Percentiles rank a stretch among this genome's conserved stretches.
phyloP scores from a whole-genome alignment of 1,284 basidiomycete genomes.

The Austropuccinia psidii region DNA sequence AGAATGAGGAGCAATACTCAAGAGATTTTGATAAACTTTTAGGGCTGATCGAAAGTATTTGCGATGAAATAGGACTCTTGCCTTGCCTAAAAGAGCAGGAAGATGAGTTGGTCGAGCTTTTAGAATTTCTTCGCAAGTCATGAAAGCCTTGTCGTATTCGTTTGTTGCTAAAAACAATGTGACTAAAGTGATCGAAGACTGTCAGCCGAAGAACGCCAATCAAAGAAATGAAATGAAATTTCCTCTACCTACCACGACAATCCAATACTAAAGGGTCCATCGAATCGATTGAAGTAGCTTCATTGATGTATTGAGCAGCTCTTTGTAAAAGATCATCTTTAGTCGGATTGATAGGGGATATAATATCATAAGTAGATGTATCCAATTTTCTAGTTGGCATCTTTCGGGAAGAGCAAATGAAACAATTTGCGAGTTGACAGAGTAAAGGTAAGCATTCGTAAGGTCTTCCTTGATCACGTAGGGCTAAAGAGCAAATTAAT shows the following conservation, averaged over 20 bases:
- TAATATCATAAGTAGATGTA: slow-evolving; percentile 3
- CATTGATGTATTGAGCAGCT: slow-evolving; percentile 12
- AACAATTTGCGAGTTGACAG: slow-evolving; percentile 18
- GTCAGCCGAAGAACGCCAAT: background rate
- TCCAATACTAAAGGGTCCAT: slow-evolving; percentile 25
- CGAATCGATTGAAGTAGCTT: slow-evolving; percentile 18
- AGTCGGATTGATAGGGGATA: background rate
- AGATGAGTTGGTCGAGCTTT: slow-evolving; percentile 58
- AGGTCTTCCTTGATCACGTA: slow-evolving; percentile 17
- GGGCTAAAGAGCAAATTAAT: slow-evolving; percentile 5
- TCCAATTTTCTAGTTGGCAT: slow-evolving; percentile 13
- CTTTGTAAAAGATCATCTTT: background rate
- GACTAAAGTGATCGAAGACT: no score
- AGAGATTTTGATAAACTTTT: slow-evolving; percentile 71
- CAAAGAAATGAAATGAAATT: background rate
- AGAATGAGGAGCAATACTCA: slow-evolving; percentile 66
- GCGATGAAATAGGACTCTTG: slow-evolving; percentile 69
- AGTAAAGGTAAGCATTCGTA: slow-evolving; percentile 28
- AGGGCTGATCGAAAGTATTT: slow-evolving; percentile 69
- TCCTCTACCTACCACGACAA: background rate
- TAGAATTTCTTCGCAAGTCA: slow-evolving; percentile 74
- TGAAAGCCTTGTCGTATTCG: slow-evolving; percentile 59
- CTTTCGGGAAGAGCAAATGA: slow-evolving; percentile 1
- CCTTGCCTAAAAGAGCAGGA: slow-evolving; percentile 51
- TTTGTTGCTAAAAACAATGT: slow-evolving; percentile 34